Evolutionary conservation across 1,284 basidiomycete species (phyloP), one percentile per base, ranked within the genome.

Genomic region (Boletus smithii): DNA sequence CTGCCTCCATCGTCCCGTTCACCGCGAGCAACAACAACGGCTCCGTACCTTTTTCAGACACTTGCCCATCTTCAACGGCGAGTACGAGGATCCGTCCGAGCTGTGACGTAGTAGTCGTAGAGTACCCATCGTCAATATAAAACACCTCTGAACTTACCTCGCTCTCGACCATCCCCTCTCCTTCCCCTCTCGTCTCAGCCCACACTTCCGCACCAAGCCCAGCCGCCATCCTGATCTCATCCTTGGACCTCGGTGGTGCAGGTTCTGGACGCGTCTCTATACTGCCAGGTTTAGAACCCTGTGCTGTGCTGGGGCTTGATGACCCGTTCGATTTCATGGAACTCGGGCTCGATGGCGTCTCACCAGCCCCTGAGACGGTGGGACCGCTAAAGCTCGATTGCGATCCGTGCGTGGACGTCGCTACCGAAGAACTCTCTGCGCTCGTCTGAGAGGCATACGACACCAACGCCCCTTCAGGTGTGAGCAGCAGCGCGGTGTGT

Each of bases 121-220:
- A 41, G 22, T 30, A 50, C 26, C 39, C 45, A 39, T 33, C 39
- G 17, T 42, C 26, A 42, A 39, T 22, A 8, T 5, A 39, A 2
- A 23, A 4, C 23, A 22, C 10, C n/a, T 7, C 22, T 22, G 1
- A 14, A 51, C 64, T 16, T 35, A 87, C 86, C 75, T 88, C 86
- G 59, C 82, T 81, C 50, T 88, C 85, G 4, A 81, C 80, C 77
- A 83, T 83, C 18, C 83, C 84, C 26, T 58, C 62, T 4, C 31
- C 52, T 6, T 66, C 58, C 3, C 77, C 79, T 49, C 72, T 72
- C 17, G 80, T 83, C 65, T 89, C 86, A 46, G 79, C 78, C 86
- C 87, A 89, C 33, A 85, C 72, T 61, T 88, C 86, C 8, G 77
- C 78, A 39, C 79, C 77, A 11, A 89, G 66, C 14, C 85, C 87